Evolutionary conservation across 139 green algal genomes (phyloP).

Genomic region (Diplosphaera chodatii): DNA sequence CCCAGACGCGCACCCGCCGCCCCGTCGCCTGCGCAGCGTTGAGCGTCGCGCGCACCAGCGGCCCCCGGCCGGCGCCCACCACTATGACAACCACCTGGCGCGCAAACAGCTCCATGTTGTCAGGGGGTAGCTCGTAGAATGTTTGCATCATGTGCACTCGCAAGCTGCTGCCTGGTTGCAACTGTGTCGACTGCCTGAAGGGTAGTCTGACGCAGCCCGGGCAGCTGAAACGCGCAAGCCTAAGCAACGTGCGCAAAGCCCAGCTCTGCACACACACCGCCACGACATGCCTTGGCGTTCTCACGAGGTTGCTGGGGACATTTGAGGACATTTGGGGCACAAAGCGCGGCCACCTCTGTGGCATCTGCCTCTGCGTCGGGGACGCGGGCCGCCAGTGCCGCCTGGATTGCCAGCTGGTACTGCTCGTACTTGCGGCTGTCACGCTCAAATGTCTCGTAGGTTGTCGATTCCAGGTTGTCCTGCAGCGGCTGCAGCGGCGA

Average conservation of each 20-base stretch:
- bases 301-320: too few species aligned
- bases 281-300: too few species aligned
- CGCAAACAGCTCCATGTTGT: too few species aligned
- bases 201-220: too few species aligned
- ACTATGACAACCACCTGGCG: slow-evolving; percentile 78
- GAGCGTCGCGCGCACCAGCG: slow-evolving; percentile 77
- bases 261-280: too few species aligned
- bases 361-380: not conserved
- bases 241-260: too few species aligned
- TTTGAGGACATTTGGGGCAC: too few species aligned
- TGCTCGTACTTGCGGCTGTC: slow-evolving; percentile 88
- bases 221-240: too few species aligned
- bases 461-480: slow-evolving; percentile 94
- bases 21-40: slow-evolving; percentile 33
- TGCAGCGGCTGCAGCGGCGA: slow-evolving; percentile 83
- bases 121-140: too few species aligned
- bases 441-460: slow-evolving; percentile 97
- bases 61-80: slow-evolving; percentile 88
- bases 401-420: slow-evolving; percentile 80
- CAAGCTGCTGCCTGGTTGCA: too few species aligned
- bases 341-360: not conserved
- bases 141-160: too few species aligned
- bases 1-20: slow-evolving; percentile 69
- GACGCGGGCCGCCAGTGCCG: slow-evolving; percentile 54
- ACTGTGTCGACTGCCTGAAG: too few species aligned